These are phyloP conservation scores for Wallacemonas sp. DNA, from an alignment of 208 protist genomes.

Conservation along the genomic window DNA sequence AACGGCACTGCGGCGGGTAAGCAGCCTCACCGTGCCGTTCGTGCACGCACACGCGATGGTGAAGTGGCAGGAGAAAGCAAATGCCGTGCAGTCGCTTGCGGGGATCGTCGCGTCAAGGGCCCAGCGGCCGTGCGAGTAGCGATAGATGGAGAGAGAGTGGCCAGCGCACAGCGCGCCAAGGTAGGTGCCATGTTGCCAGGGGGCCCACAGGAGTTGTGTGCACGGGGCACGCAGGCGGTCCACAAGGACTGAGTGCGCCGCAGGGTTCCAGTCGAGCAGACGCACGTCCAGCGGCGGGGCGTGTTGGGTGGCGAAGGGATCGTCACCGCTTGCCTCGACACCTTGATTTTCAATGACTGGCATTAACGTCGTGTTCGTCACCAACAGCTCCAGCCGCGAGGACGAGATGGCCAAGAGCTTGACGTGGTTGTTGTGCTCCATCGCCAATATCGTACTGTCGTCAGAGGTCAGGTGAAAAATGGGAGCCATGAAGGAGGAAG, in stretches of 20 bases:
- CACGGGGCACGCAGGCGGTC: slow-evolving; percentile 53
- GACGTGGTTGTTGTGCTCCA: slow-evolving; percentile 87
- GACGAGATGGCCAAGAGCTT: slow-evolving; percentile 77
- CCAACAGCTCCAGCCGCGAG: slow-evolving; percentile 69
- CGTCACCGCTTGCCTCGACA: not conserved
- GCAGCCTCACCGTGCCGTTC: slow-evolving; percentile 46
- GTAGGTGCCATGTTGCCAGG: slow-evolving; percentile 84
- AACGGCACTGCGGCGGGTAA: slow-evolving; percentile 17
- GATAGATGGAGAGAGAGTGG: slow-evolving; percentile 65
- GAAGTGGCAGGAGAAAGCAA: slow-evolving; percentile 66
- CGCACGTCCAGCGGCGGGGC: slow-evolving; percentile 29
- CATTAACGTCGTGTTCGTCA: slow-evolving; percentile 66
- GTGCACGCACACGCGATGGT: slow-evolving; percentile 67
- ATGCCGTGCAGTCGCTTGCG: slow-evolving; percentile 44
- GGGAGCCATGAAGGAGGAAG: slow-evolving; percentile 54
- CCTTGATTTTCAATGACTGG: slow-evolving; percentile 42
- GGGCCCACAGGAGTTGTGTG: slow-evolving; percentile 74
- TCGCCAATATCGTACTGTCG: slow-evolving; percentile 72
- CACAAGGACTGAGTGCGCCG: slow-evolving; percentile 43
- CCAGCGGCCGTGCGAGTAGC: slow-evolving; percentile 78
- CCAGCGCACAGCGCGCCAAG: slow-evolving; percentile 60
- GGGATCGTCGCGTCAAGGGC: slow-evolving; percentile 53
- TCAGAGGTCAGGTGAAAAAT: slow-evolving; percentile 79
- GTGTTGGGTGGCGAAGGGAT: slow-evolving; percentile 17
- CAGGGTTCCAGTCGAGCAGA: slow-evolving; percentile 58